Conservation (phyloP, 768 basidiomycete species). For the Neoboletus magnificus region DNA sequence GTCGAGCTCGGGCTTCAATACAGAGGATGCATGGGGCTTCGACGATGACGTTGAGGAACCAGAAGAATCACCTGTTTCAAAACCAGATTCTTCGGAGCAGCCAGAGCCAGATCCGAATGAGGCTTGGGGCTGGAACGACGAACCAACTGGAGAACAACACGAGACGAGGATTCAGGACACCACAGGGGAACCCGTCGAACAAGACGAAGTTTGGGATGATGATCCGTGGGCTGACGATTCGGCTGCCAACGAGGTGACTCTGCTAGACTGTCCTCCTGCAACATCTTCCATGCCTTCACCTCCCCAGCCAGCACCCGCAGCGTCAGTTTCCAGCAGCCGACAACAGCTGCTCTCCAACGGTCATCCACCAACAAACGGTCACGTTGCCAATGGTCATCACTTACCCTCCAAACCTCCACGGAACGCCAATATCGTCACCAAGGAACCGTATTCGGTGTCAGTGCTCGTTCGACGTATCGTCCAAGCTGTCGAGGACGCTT, state of each 20-base stretch:
- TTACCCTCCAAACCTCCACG: slow-evolving; percentile 18
- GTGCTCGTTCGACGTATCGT: slow-evolving; percentile 52
- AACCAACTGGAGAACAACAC: slow-evolving; percentile 25
- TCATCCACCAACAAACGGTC: slow-evolving; percentile 20
- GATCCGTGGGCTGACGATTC: slow-evolving; percentile 63
- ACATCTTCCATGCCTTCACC: slow-evolving; percentile 22
- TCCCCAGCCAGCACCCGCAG: slow-evolving; percentile 36
- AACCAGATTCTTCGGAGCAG: slow-evolving; percentile 17
- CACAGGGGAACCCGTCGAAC: slow-evolving; percentile 32
- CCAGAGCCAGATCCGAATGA: slow-evolving; percentile 45
- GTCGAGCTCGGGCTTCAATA: slow-evolving; percentile 21
- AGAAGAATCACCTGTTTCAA: slow-evolving; percentile 17
- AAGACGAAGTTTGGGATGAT: slow-evolving; percentile 60
- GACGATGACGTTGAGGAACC: slow-evolving; percentile 42
- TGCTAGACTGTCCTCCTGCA: slow-evolving; percentile 29
- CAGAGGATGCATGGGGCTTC: slow-evolving; percentile 49
- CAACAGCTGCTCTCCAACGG: slow-evolving; percentile 37
- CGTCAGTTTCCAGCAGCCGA: slow-evolving; percentile 53
- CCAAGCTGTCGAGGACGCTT: slow-evolving; percentile 54
- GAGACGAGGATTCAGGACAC: slow-evolving; percentile 22
- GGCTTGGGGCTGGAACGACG: slow-evolving; percentile 78
- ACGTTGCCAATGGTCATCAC: slow-evolving; percentile 17
- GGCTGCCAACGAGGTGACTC: slow-evolving; percentile 23
- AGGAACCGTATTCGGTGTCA: slow-evolving; percentile 62
- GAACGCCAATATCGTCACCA: slow-evolving; percentile 10